Evolutionary conservation across 2,329 filamentous ascomycete genomes (phyloP), one percentile per base, ranked within the genome.

Genomic region (Diplodia corticola): DNA sequence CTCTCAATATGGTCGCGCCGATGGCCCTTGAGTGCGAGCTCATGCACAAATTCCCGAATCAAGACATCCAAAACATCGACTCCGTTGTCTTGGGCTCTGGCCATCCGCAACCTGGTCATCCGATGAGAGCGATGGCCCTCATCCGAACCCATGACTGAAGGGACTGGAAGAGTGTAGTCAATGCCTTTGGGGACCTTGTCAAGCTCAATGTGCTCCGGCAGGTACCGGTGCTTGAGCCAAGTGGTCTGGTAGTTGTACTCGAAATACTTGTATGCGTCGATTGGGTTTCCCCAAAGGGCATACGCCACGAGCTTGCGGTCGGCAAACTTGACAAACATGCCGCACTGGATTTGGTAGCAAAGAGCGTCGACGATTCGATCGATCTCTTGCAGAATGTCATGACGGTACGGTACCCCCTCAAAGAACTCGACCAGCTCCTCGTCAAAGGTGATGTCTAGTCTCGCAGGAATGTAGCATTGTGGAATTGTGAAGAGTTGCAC

Each of bases 221-320:
- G 63, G 61, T 74, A 74, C 12, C 69, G 57, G 46, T 74, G 71
- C 3, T 70, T 67, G 35, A 74, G 44, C 57, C 69, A 71, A 3
- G 70, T 69, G 5, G 69, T 68, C 40, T 69, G 73, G 22, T 72
- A 72, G n/a, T 69, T 70, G 49, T 74, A 74, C 66, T 73, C 71
- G 46, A 69, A 75, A 67, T 70, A 74, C 63, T 75, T 74, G 69
- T 72, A 75, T 0, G 72, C 72, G 53, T 75, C 73, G 3, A 72
- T 67, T 1, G 71, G 70, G n/a, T 75, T 73, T 7, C 73, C 73
- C 67, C 68, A 73, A 1, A 72, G 24, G 10, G 69, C 69, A 57
- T 74, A 75, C 60, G 65, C 71, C 2, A 75, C 57, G 2, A 75
- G 69, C 28, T 66, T 69, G 15, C 71, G 69, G 44, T 71, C 63